Percentiles rank a stretch among this genome's conserved stretches.
Evolutionary conservation across 805 yeast genomes (phyloP).

Genomic region (Saturnispora saitoi): DNA sequence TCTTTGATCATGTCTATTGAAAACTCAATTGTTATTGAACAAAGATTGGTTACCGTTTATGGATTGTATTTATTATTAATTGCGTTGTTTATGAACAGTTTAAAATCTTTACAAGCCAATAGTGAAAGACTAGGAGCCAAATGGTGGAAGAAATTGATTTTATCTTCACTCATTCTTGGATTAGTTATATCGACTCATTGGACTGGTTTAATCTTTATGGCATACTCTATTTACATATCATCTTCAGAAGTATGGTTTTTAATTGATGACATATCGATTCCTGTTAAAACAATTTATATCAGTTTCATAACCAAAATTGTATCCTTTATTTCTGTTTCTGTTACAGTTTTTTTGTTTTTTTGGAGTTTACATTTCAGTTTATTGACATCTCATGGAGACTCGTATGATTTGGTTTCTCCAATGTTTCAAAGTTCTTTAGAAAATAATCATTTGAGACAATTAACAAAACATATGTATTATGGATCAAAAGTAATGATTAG

Average conservation of each 20-base stretch:
- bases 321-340: constrained; percentile 46
- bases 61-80: constrained; percentile 38
- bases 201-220: constrained; percentile 52
- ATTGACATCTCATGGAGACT: constrained; percentile 45
- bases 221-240: constrained; percentile 16
- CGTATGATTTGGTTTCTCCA: constrained; percentile 56
- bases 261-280: constrained; percentile 56
- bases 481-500: constrained; percentile 70
- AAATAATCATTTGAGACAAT: constrained; percentile 30
- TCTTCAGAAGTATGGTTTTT: constrained; percentile 51
- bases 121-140: constrained; percentile 32
- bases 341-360: constrained; percentile 44
- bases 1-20: constrained; percentile 49
- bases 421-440: constrained; percentile 53
- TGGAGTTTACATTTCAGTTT: constrained; percentile 50
- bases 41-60: constrained; percentile 44
- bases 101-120: constrained; percentile 22
- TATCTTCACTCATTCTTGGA: constrained; percentile 46
- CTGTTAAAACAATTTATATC: constrained; percentile 35
- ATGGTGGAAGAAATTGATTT: constrained; percentile 47
- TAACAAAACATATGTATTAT: constrained; percentile 59
- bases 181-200: constrained; percentile 54
- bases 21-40: constrained; percentile 53
- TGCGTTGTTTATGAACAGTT: constrained; percentile 34
- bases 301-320: constrained; percentile 29